Evolutionary conservation across 1,284 basidiomycete species (phyloP).

Genomic region (Fomitopsis schrenkii): DNA sequence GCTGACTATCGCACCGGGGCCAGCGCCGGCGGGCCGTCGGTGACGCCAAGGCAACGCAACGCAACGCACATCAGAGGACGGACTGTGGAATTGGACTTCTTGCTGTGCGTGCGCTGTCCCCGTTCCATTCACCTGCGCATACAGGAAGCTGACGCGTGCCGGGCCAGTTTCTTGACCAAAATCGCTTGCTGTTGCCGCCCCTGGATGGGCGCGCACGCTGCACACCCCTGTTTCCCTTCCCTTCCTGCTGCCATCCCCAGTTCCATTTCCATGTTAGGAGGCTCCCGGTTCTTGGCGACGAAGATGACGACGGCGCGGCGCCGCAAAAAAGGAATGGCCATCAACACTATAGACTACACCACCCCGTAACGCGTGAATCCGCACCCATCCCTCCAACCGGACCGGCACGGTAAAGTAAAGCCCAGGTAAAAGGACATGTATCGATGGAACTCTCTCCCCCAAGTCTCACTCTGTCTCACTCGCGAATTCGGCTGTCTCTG

Average conservation of each 20-base stretch:
- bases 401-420: constrained; percentile 1
- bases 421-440: constrained; percentile 4
- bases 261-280: no score
- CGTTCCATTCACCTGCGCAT: no score
- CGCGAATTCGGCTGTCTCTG: not conserved
- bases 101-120: not conserved
- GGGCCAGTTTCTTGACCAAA: not conserved
- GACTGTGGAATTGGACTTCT: not conserved
- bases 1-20: not conserved
- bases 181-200: not conserved
- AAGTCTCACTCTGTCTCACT: no score
- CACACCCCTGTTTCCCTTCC: not conserved
- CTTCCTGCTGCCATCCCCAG: no score
- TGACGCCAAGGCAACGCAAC: not conserved
- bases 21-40: not conserved
- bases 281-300: not conserved
- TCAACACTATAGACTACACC: not conserved
- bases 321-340: not conserved
- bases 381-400: not conserved
- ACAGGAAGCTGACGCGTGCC: not conserved
- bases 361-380: not conserved
- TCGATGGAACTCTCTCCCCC: constrained; percentile 4
- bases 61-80: not conserved
- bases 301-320: not conserved
- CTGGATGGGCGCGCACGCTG: not conserved